Conservation (phyloP, 768 basidiomycete species). For the Mycena capillaripes region DNA sequence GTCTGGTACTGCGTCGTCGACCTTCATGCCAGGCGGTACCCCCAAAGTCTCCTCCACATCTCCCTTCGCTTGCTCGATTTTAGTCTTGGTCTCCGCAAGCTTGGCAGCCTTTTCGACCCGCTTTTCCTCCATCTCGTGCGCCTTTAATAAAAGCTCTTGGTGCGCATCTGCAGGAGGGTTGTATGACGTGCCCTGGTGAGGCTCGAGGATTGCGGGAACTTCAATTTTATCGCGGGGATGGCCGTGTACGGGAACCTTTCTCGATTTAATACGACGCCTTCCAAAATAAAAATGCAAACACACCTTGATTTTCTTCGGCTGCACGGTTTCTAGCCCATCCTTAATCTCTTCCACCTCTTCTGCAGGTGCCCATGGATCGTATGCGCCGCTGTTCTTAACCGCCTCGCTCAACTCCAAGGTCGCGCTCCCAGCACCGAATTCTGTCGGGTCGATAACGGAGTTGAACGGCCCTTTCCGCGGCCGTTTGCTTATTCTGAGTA, state of each 20-base stretch:
- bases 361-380: conserved; percentile 71
- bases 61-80: conserved; percentile 64
- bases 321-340: conserved; percentile 58
- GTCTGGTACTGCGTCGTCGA: no score
- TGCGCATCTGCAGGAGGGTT: conserved; percentile 82
- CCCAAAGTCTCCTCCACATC: conserved; percentile 51
- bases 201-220: conserved; percentile 75
- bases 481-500: conserved; percentile 83
- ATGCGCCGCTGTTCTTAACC: conserved; percentile 74
- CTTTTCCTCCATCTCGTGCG: conserved; percentile 75
- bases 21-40: no score
- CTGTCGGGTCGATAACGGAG: conserved; percentile 74
- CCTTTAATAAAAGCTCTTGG: conserved; percentile 75
- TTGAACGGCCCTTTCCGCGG: conserved; percentile 82
- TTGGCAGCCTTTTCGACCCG: conserved; percentile 67
- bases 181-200: conserved; percentile 88
- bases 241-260: conserved; percentile 62
- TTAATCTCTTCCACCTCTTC: conserved; percentile 49
- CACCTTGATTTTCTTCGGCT: conserved; percentile 69
- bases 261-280: neutral
- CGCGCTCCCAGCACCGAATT: conserved; percentile 76
- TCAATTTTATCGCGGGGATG: conserved; percentile 68
- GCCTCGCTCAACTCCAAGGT: conserved; percentile 76
- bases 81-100: conserved; percentile 65
- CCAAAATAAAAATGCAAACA: conserved; percentile 19